A percentile compares a stretch with the other conserved stretches of the same genome.
phyloP scores from a whole-genome alignment of 805 yeast species.

The Yamadazyma tumulicola region DNA sequence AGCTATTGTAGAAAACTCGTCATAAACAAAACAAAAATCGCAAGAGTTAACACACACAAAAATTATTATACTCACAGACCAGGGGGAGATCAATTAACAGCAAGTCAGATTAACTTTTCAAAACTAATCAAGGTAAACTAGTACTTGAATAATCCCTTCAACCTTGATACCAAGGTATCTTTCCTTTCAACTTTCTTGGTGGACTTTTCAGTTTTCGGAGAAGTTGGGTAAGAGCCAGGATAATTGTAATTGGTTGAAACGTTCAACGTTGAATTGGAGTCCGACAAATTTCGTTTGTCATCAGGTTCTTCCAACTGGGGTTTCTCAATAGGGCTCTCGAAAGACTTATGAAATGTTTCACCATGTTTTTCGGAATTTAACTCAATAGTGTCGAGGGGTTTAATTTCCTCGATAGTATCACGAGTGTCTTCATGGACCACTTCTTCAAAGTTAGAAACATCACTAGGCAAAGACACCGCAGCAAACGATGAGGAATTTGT shows the following conservation, averaged over 20 bases:
- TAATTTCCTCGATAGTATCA: background rate
- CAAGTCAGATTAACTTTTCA: too few relatives aligned
- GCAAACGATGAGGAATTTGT: conserved; percentile 36
- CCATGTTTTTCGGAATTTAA: background rate
- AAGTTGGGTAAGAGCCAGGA: conserved; percentile 7
- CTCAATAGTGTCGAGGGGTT: background rate
- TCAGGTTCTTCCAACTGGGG: background rate
- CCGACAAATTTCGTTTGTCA: conserved; percentile 5
- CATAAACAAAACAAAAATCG: too few relatives aligned
- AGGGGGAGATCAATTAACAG: too few relatives aligned
- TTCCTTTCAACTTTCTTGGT: conserved; percentile 13
- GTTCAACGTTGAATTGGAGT: conserved; percentile 15
- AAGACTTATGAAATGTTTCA: too few relatives aligned
- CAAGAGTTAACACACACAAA: too few relatives aligned
- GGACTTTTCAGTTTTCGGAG: conserved; percentile 7
- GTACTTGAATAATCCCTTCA: conserved; percentile 31
- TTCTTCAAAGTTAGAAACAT: conserved; percentile 8
- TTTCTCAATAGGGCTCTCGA: background rate
- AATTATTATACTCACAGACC: too few relatives aligned
- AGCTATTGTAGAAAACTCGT: too few relatives aligned
- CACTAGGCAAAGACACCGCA: conserved; percentile 26
- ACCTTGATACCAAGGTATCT: conserved; percentile 26
- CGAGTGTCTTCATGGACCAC: conserved; percentile 1
- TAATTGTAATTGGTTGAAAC: conserved; percentile 1
- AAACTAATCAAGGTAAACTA: conserved; percentile 5